Conservation (phyloP, 2,329 filamentous ascomycete species). For the Coniochaeta sp. region DNA sequence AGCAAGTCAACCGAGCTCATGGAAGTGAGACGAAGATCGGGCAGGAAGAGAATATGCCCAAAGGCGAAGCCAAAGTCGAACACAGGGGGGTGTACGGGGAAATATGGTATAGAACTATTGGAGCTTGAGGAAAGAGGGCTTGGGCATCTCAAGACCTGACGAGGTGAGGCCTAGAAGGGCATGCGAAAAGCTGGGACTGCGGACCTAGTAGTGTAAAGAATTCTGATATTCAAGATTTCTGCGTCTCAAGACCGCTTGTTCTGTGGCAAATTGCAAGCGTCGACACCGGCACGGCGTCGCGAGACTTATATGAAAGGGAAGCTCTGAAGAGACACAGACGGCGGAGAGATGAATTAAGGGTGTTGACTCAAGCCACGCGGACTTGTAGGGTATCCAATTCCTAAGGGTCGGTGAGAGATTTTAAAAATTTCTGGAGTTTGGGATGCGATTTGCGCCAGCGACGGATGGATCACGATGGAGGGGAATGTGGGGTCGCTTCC, state of each 20-base stretch:
- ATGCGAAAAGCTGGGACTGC: background rate
- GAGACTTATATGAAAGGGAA: background rate
- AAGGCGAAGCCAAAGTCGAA: background rate
- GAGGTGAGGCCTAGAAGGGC: background rate
- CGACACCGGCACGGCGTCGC: background rate
- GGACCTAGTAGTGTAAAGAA: background rate
- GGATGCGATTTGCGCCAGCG: background rate
- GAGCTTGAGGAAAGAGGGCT: background rate
- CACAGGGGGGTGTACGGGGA: background rate
- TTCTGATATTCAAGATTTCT: background rate
- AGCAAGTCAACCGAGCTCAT: conserved; percentile 90
- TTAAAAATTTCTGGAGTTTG: conserved; percentile 6
- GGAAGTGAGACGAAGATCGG: conserved; percentile 41
- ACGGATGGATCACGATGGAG: conserved; percentile 1
- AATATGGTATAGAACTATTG: background rate
- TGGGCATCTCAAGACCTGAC: background rate
- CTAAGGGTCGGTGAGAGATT: conserved; percentile 14
- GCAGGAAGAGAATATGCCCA: conserved; percentile 11
- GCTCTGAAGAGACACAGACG: background rate
- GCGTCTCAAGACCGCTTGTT: background rate
- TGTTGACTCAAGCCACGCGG: background rate
- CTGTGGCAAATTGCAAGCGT: background rate
- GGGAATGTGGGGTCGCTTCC: background rate
- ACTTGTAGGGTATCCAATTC: background rate
- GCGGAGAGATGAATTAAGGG: background rate